A percentile compares a stretch with the other conserved stretches of the same genome.
Conservation (phyloP, 23 red algal genomes). For the Gracilaria vermiculophylla region DNA sequence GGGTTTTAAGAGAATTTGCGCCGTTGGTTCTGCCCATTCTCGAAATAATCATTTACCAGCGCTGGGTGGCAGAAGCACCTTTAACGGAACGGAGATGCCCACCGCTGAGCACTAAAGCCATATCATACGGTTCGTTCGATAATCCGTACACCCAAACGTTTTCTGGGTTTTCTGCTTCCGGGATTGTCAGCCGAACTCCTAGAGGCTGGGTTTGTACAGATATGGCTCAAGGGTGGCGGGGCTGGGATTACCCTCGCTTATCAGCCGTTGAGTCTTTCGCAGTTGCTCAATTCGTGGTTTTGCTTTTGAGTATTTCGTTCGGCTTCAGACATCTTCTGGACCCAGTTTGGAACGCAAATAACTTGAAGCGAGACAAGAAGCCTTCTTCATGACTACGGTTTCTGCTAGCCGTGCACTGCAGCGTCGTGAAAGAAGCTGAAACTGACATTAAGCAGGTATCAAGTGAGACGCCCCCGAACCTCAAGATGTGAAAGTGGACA, state of each 20-base stretch:
- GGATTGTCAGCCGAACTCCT: background rate
- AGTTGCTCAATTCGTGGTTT: background rate
- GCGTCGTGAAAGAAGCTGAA: no score
- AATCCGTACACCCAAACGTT: slow-evolving; percentile 8
- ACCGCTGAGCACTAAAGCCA: background rate
- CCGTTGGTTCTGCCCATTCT: background rate
- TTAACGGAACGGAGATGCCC: background rate
- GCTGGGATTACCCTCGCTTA: background rate
- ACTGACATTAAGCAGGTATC: no score
- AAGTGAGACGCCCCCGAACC: no score
- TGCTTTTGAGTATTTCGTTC: background rate
- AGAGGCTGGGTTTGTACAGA: slow-evolving; percentile 7
- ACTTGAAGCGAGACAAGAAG: slow-evolving; percentile 2
- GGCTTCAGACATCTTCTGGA: background rate
- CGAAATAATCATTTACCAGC: slow-evolving; percentile 10
- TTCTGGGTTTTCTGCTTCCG: background rate
- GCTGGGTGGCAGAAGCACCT: background rate
- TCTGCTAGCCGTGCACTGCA: no score
- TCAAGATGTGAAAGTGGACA: no score
- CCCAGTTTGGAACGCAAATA: background rate
- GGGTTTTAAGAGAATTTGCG: background rate
- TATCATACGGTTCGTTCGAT: slow-evolving; percentile 14
- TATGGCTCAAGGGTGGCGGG: background rate
- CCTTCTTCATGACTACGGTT: background rate
- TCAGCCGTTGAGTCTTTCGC: slow-evolving; percentile 8